A percentile compares a stretch with the other conserved stretches of the same genome.
These are phyloP conservation scores for Torulaspora microellipsoides DNA, from an alignment of 805 yeast species.

Conservation along the genomic window DNA sequence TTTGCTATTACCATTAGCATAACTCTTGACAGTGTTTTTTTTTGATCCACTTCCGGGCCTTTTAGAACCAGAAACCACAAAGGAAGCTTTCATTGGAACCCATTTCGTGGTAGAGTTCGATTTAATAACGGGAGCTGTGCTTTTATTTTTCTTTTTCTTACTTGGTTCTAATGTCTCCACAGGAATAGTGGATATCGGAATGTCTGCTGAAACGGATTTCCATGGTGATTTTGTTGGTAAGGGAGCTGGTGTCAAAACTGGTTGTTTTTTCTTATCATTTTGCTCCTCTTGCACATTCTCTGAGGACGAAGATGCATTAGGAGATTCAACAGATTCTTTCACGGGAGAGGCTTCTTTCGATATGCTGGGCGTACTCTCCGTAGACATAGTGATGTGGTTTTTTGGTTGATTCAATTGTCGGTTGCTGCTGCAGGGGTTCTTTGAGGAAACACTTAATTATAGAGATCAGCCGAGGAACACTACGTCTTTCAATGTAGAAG, in stretches of 20 bases:
- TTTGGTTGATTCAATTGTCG: no score
- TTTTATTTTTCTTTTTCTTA: conserved; percentile 19
- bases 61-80: conserved; percentile 37
- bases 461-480: no score
- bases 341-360: background rate
- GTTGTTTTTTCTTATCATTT: conserved; percentile 11
- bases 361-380: no score
- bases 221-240: conserved; percentile 34
- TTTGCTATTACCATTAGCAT: conserved; percentile 11
- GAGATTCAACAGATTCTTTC: background rate
- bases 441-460: background rate
- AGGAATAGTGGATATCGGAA: conserved; percentile 24
- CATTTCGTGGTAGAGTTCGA: conserved; percentile 43
- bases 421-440: no score
- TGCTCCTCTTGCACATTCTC: background rate
- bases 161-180: conserved; percentile 16
- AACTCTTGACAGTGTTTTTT: conserved; percentile 13
- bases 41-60: conserved; percentile 13
- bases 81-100: conserved; percentile 64
- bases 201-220: conserved; percentile 27
- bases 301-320: background rate
- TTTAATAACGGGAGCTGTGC: conserved; percentile 16
- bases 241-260: conserved; percentile 34
- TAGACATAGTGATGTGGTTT: no score
- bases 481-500: no score